phyloP scores from a whole-genome alignment of 2,329 filamentous ascomycete species.

The Phaeosphaeriaceae sp. region DNA sequence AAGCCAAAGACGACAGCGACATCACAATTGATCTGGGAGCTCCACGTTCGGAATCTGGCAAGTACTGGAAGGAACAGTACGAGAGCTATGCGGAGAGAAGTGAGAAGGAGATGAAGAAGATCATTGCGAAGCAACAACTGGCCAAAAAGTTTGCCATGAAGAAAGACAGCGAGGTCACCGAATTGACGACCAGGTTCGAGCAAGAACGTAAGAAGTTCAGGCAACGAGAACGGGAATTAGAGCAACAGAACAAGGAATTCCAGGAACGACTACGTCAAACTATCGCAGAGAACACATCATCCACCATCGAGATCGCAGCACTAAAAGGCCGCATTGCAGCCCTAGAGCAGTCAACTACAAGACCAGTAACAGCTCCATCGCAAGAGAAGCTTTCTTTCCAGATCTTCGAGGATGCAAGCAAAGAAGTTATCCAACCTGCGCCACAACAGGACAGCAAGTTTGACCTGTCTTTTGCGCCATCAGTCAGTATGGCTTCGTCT shows the following conservation, averaged over 20 bases:
- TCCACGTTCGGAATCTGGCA: slow-evolving; percentile 76
- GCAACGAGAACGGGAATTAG: slow-evolving; percentile 70
- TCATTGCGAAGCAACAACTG: slow-evolving; percentile 80
- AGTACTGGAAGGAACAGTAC: slow-evolving; percentile 82
- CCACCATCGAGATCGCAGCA: slow-evolving; percentile 42
- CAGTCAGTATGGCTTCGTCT: slow-evolving; percentile 22
- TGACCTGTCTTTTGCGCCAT: slow-evolving; percentile 23
- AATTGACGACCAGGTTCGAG: slow-evolving; percentile 69
- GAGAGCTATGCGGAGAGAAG: slow-evolving; percentile 76
- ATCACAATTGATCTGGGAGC: slow-evolving; percentile 75
- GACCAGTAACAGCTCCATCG: slow-evolving; percentile 20
- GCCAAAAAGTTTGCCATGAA: slow-evolving; percentile 80
- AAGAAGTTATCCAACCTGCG: slow-evolving; percentile 19
- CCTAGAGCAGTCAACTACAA: slow-evolving; percentile 32
- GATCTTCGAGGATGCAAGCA: slow-evolving; percentile 41
- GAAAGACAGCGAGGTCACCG: slow-evolving; percentile 75
- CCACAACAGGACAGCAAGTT: slow-evolving; percentile 13
- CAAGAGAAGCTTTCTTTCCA: slow-evolving; percentile 31
- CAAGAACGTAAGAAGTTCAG: slow-evolving; percentile 72
- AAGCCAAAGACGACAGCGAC: slow-evolving; percentile 62
- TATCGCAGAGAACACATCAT: slow-evolving; percentile 40
- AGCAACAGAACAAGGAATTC: slow-evolving; percentile 61
- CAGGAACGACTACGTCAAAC: slow-evolving; percentile 46
- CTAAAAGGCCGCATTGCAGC: slow-evolving; percentile 42
- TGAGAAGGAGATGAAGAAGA: slow-evolving; percentile 75